phyloP scores from a whole-genome alignment of 305 asterid species.

The Solanum chacoense region DNA sequence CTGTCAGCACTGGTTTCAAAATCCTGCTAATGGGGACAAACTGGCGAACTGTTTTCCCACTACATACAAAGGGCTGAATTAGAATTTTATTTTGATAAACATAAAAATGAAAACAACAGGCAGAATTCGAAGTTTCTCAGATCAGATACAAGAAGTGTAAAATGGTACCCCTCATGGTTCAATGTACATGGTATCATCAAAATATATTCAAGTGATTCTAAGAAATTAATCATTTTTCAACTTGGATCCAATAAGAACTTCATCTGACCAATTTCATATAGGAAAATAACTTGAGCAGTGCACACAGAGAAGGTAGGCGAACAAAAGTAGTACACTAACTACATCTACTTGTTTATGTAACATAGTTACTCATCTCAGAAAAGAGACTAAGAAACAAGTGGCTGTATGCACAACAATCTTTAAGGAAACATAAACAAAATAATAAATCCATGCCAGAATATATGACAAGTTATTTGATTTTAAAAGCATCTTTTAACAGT shows the following conservation, averaged over 20 bases:
- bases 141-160: background rate
- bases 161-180: background rate
- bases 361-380: background rate
- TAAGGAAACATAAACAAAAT: background rate
- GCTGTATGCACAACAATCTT: background rate
- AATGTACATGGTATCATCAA: background rate
- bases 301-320: background rate
- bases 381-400: background rate
- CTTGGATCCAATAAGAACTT: background rate
- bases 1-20: conserved; percentile 72
- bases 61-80: conserved; percentile 16
- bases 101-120: background rate
- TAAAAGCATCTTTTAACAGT: background rate
- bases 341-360: background rate
- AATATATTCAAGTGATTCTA: background rate
- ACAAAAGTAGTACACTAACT: background rate
- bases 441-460: background rate
- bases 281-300: background rate
- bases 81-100: background rate
- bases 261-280: background rate
- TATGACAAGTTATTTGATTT: background rate
- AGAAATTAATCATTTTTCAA: background rate
- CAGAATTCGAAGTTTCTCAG: background rate
- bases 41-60: conserved; percentile 51
- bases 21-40: conserved; percentile 69